phyloP scores from a whole-genome alignment of 768 basidiomycete genomes.

The Lyophyllum semitale region DNA sequence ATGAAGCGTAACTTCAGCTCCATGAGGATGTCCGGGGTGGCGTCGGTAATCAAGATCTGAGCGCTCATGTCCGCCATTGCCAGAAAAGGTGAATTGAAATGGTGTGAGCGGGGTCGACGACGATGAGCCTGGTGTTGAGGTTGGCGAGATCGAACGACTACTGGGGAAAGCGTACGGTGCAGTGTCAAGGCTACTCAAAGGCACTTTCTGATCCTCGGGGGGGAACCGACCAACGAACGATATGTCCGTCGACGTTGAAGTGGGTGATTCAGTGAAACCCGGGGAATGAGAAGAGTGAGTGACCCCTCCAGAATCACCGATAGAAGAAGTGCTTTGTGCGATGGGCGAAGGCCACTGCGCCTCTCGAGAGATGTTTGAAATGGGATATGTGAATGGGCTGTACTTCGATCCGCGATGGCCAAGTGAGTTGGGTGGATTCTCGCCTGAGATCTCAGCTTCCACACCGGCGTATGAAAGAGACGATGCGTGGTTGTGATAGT shows the following conservation, averaged over 20 bases:
- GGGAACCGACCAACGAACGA: constrained; percentile 28
- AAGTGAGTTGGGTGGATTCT: constrained; percentile 29
- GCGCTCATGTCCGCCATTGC: constrained; percentile 56
- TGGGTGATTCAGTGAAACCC: constrained; percentile 59
- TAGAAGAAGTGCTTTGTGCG: constrained; percentile 35
- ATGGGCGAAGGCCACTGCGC: constrained; percentile 39
- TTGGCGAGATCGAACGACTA: constrained; percentile 75
- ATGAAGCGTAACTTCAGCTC: constrained; percentile 68
- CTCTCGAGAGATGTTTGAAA: constrained; percentile 37
- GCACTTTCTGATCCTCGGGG: constrained; percentile 58
- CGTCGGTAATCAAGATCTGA: constrained; percentile 70
- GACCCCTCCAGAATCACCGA: constrained; percentile 41
- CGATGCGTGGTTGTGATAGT: constrained; percentile 51
- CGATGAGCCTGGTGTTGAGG: constrained; percentile 59
- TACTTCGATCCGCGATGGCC: constrained; percentile 54
- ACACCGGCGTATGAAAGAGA: constrained; percentile 36
- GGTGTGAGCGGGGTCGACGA: constrained; percentile 68
- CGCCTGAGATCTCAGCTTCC: constrained; percentile 28
- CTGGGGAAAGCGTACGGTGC: constrained; percentile 61
- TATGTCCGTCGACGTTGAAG: constrained; percentile 41
- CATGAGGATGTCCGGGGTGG: constrained; percentile 49
- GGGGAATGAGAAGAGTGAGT: constrained; percentile 53
- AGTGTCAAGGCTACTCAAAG: constrained; percentile 51
- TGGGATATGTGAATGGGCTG: constrained; percentile 46
- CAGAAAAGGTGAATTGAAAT: constrained; percentile 68